Conservation (phyloP, 1,284 basidiomycete genomes). For the Papiliotrema nemorosa region DNA sequence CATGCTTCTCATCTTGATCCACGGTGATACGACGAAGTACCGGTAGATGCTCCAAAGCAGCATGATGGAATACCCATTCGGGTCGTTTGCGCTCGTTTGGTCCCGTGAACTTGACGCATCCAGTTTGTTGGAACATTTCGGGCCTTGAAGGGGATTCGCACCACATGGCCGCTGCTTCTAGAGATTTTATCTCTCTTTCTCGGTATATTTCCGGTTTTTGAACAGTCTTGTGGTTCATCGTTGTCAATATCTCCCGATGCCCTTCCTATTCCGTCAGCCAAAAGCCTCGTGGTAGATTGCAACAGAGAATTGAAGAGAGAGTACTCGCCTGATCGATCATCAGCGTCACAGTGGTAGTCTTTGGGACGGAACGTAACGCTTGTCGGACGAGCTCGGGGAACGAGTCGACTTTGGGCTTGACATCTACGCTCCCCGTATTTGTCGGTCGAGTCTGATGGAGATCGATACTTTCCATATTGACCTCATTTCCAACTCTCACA, state of each 20-base stretch:
- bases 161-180: conserved; percentile 17
- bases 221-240: conserved; percentile 58
- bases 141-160: conserved; percentile 19
- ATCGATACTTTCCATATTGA: too few relatives aligned
- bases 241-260: conserved; percentile 56
- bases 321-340: conserved; percentile 43
- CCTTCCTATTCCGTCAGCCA: conserved; percentile 57
- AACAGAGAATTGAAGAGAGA: not conserved
- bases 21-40: conserved; percentile 63
- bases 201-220: conserved; percentile 29
- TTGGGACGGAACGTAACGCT: conserved; percentile 15
- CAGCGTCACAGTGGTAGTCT: conserved; percentile 55
- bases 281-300: conserved; percentile 17
- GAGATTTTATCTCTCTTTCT: conserved; percentile 11
- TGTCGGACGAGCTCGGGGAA: not conserved
- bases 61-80: conserved; percentile 65
- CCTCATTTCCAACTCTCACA: too few relatives aligned
- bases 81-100: conserved; percentile 55
- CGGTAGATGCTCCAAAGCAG: conserved; percentile 64
- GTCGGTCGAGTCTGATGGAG: not conserved
- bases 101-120: conserved; percentile 56
- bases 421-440: not conserved
- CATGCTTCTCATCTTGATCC: conserved; percentile 61
- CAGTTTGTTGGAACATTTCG: conserved; percentile 24
- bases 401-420: not conserved